Conservation (phyloP, 768 basidiomycete species). For the Trametes meyenii region DNA sequence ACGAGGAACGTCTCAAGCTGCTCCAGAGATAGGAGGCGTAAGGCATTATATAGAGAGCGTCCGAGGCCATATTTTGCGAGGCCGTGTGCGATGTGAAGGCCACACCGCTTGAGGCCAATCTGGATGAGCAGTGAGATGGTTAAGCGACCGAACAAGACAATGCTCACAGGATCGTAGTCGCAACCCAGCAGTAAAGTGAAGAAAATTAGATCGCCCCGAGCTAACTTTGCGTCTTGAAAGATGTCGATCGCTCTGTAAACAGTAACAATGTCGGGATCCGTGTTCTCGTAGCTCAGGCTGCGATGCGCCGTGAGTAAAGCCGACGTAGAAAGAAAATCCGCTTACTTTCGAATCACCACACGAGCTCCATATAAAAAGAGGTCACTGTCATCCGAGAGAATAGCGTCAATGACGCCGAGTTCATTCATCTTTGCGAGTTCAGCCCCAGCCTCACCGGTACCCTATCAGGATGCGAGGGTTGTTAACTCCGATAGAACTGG, state of each 20-base stretch:
- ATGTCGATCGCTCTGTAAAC: neutral
- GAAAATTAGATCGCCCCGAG: neutral
- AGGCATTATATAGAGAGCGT: neutral
- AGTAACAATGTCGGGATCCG: neutral
- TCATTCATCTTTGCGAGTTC: constrained; percentile 48
- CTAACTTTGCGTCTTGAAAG: neutral
- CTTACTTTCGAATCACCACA: constrained; percentile 44
- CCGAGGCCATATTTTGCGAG: neutral
- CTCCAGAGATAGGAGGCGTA: neutral
- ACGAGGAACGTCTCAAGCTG: neutral
- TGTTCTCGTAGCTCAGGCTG: neutral
- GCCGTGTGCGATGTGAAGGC: neutral
- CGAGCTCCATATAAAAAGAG: constrained; percentile 49
- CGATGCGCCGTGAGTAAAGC: neutral
- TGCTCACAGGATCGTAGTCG: neutral
- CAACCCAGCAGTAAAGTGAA: neutral
- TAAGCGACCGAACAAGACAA: neutral
- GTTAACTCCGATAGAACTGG: neutral
- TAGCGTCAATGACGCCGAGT: constrained; percentile 44
- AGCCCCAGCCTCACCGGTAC: constrained; percentile 52
- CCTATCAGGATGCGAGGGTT: constrained; percentile 29
- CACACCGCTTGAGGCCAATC: neutral
- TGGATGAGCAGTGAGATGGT: neutral
- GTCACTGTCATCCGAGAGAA: constrained; percentile 52
- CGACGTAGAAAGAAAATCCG: neutral